phyloP scores from a whole-genome alignment of 306 rosid genomes.

The Rosa chinensis region DNA sequence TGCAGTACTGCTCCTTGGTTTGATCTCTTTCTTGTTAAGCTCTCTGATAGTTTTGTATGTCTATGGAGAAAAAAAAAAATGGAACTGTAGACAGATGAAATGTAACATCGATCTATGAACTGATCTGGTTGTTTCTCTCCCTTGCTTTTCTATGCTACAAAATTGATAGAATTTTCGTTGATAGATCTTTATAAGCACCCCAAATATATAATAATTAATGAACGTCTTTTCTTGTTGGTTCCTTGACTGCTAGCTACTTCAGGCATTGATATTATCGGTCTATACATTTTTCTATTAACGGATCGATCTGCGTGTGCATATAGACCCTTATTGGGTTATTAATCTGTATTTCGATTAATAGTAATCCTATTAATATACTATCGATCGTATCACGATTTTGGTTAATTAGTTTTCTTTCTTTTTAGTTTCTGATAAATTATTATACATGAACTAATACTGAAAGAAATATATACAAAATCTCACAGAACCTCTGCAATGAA shows the following conservation, averaged over 20 bases:
- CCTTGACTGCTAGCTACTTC: background rate
- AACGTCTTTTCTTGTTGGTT: constrained; percentile 19
- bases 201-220: constrained; percentile 2
- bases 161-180: constrained; percentile 25
- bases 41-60: constrained; percentile 16
- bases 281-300: background rate
- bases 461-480: constrained; percentile 12
- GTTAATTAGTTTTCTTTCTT: background rate
- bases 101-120: constrained; percentile 40
- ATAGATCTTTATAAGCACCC: background rate
- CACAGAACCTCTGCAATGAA: constrained; percentile 77
- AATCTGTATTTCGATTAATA: background rate
- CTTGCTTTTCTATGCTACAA: constrained; percentile 56
- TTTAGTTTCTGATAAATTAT: background rate
- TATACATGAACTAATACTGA: background rate
- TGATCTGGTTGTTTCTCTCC: constrained; percentile 42
- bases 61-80: background rate
- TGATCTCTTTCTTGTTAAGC: background rate
- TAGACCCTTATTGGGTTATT: background rate
- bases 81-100: constrained; percentile 18
- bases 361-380: no score
- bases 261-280: background rate
- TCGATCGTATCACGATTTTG: background rate
- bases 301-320: background rate
- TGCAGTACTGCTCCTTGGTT: constrained; percentile 7